phyloP scores from a whole-genome alignment of 305 asterid species.

The Galium porrigens region DNA sequence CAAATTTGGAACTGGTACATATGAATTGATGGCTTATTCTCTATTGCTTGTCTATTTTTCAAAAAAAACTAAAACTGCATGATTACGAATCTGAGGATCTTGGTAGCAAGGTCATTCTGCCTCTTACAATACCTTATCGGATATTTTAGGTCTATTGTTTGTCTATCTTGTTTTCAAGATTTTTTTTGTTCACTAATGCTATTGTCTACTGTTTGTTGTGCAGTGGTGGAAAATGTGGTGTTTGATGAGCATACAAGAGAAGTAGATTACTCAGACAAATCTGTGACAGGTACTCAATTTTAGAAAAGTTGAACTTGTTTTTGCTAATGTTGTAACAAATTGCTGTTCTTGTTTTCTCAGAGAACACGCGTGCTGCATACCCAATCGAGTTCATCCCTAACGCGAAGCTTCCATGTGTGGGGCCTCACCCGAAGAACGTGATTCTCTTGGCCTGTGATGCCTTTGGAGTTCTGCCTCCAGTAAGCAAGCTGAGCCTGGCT shows the following conservation, averaged over 20 bases:
- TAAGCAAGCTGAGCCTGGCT: slow-evolving; percentile 74
- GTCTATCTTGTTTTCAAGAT: not conserved
- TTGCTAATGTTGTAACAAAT: not conserved
- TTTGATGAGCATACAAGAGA: slow-evolving; percentile 80
- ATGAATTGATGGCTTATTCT: slow-evolving; percentile 2
- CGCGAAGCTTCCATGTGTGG: slow-evolving; percentile 86
- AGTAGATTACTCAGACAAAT: slow-evolving; percentile 74
- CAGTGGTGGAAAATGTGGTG: slow-evolving; percentile 79
- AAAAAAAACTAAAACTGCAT: no score
- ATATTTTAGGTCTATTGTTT: no score
- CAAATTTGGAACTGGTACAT: slow-evolving; percentile 78
- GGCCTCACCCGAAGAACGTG: slow-evolving; percentile 87
- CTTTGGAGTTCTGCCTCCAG: slow-evolving; percentile 92
- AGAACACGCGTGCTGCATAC: slow-evolving; percentile 87
- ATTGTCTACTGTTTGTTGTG: not conserved
- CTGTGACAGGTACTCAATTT: slow-evolving; percentile 53
- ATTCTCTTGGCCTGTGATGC: slow-evolving; percentile 95
- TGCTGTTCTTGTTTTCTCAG: slow-evolving; percentile 25
- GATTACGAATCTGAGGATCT: no score
- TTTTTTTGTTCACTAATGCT: not conserved
- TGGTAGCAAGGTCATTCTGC: no score
- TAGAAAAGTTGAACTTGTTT: not conserved
- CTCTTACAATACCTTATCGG: no score
- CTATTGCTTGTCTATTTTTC: not conserved
- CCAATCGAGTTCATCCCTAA: slow-evolving; percentile 92